phyloP scores from a whole-genome alignment of 2,329 filamentous ascomycete species.

The Calonectria pseudoreteaudii region DNA sequence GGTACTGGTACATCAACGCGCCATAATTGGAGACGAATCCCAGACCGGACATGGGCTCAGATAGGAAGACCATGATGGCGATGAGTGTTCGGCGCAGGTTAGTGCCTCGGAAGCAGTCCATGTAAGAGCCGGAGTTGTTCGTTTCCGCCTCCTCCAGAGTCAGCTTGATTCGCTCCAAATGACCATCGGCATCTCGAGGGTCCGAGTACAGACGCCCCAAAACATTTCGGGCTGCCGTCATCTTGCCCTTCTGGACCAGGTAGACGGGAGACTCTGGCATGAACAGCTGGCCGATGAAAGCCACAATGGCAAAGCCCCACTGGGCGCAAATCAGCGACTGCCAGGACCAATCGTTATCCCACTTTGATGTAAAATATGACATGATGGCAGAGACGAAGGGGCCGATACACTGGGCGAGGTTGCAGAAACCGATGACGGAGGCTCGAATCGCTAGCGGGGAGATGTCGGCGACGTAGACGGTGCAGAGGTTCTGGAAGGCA shows the following conservation, averaged over 20 bases:
- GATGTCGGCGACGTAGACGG: conserved; percentile 53
- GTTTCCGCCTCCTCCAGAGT: conserved; percentile 57
- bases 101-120: conserved; percentile 56
- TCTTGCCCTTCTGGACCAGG: conserved; percentile 55
- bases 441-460: conserved; percentile 53
- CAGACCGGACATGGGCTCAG: conserved; percentile 60
- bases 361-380: conserved; percentile 50
- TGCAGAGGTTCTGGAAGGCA: conserved; percentile 51
- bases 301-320: conserved; percentile 53
- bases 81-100: conserved; percentile 57
- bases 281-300: conserved; percentile 46
- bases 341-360: conserved; percentile 55
- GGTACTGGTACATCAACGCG: conserved; percentile 47
- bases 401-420: conserved; percentile 54
- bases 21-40: conserved; percentile 58
- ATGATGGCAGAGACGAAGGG: conserved; percentile 54
- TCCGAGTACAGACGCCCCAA: conserved; percentile 60
- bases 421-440: conserved; percentile 50
- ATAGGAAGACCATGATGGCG: conserved; percentile 54
- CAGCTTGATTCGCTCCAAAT: conserved; percentile 58
- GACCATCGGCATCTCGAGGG: conserved; percentile 51
- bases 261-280: conserved; percentile 65
- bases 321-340: conserved; percentile 54
- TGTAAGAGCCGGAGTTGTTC: conserved; percentile 49
- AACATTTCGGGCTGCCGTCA: conserved; percentile 55